phyloP scores from a whole-genome alignment of 257 asterid genomes.

The Salvia miltiorrhiza region DNA sequence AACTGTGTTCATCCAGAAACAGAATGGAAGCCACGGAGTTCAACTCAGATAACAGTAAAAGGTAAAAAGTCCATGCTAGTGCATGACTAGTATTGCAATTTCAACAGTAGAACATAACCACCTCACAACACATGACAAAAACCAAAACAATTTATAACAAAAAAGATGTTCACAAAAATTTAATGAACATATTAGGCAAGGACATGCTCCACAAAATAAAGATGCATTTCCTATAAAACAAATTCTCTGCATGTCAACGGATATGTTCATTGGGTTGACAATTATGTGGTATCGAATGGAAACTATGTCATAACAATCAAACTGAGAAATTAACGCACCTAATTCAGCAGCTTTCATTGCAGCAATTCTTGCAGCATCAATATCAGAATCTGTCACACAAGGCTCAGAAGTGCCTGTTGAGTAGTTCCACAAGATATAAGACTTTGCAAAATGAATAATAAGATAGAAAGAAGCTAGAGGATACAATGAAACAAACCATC shows the following conservation, averaged over 20 bases:
- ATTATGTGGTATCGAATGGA: background rate
- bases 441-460: background rate
- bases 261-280: background rate
- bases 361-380: slow-evolving; percentile 89
- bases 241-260: background rate
- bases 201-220: slow-evolving; percentile 1
- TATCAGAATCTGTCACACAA: slow-evolving; percentile 68
- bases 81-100: background rate
- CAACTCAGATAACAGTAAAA: slow-evolving; percentile 10
- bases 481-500: slow-evolving; percentile 36
- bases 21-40: slow-evolving; percentile 17
- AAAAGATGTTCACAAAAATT: background rate
- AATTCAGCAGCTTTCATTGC: slow-evolving; percentile 97
- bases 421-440: slow-evolving; percentile 14
- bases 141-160: background rate
- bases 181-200: background rate
- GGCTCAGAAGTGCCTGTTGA: slow-evolving; percentile 47
- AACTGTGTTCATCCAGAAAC: slow-evolving; percentile 43
- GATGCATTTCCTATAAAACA: background rate
- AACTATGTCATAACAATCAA: background rate
- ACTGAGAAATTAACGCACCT: slow-evolving; percentile 38
- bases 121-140: background rate
- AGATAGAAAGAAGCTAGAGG: background rate
- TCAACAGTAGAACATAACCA: background rate
- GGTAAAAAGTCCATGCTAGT: background rate